Conservation (phyloP, 1,139 yeast species). For the Pichia sp. region DNA sequence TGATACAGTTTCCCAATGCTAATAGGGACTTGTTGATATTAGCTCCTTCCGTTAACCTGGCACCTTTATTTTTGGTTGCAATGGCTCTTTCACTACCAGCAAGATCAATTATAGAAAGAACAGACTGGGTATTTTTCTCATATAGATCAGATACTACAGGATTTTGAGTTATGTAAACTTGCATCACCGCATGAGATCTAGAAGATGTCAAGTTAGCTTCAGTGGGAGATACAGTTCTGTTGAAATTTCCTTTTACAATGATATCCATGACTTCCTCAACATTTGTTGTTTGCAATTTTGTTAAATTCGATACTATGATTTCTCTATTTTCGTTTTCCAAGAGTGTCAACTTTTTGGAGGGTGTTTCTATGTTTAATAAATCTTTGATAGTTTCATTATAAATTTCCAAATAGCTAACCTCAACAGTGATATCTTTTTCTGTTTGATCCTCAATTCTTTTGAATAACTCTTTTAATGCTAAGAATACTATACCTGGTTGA, state of each 20-base stretch:
- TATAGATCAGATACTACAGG: conserved; percentile 49
- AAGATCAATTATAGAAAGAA: conserved; percentile 77
- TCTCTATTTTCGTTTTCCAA: conserved; percentile 65
- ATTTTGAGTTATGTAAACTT: conserved; percentile 62
- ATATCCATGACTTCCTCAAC: conserved; percentile 79
- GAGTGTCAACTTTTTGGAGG: conserved; percentile 41
- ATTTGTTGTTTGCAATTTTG: conserved; percentile 53
- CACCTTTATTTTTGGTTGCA: conserved; percentile 78
- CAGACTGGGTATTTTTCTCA: conserved; percentile 68
- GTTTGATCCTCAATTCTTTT: conserved; percentile 41
- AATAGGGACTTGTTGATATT: conserved; percentile 80
- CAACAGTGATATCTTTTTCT: conserved; percentile 50
- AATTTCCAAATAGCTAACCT: conserved; percentile 74
- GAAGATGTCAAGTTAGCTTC: conserved; percentile 88
- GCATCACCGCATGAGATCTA: conserved; percentile 88
- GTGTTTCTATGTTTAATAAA: conserved; percentile 41
- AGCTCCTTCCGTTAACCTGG: conserved; percentile 80
- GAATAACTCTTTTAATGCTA: conserved; percentile 73
- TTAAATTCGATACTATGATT: conserved; percentile 69
- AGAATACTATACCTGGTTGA: conserved; percentile 73
- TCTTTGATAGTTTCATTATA: conserved; percentile 87
- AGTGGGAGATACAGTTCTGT: conserved; percentile 80
- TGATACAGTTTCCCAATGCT: conserved; percentile 90
- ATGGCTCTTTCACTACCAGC: conserved; percentile 96
- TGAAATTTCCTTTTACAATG: conserved; percentile 61